Conservation (phyloP, 345 rosid species). For the Camelina laxa region DNA sequence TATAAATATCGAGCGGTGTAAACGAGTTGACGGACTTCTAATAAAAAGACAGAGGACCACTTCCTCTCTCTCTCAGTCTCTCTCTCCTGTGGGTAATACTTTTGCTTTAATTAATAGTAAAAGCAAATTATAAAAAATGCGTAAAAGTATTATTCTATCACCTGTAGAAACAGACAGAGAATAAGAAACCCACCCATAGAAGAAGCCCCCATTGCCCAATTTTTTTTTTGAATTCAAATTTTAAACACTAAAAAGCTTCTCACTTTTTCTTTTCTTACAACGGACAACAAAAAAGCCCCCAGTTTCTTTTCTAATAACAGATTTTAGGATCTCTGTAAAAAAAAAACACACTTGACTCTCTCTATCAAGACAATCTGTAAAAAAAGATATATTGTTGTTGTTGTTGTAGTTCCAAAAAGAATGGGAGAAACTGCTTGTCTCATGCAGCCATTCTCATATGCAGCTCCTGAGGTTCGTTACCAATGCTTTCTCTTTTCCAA, state of each 20-base stretch:
- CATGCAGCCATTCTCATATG: slow-evolving; percentile 86
- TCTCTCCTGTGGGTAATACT: no score
- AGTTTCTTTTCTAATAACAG: neutral
- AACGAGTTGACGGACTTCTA: no score
- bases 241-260: slow-evolving; percentile 38
- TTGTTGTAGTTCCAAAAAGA: slow-evolving; percentile 2
- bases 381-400: neutral
- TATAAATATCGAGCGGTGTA: no score
- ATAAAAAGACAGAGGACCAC: no score
- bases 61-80: no score
- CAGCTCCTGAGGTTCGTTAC: slow-evolving; percentile 58
- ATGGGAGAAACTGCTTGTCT: slow-evolving; percentile 93
- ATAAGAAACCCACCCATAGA: neutral
- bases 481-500: slow-evolving; percentile 8
- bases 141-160: neutral
- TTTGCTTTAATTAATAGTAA: no score
- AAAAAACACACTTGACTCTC: neutral
- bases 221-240: slow-evolving; percentile 42
- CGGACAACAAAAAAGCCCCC: slow-evolving; percentile 32
- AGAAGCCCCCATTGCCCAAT: slow-evolving; percentile 9
- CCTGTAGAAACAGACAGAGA: slow-evolving; percentile 5
- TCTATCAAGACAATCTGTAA: slow-evolving; percentile 9
- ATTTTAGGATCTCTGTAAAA: no score
- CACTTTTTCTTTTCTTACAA: neutral
- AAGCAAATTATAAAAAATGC: no score